Percentiles rank a stretch among this genome's conserved stretches.
phyloP scores from a whole-genome alignment of 1,284 basidiomycete species.

The Apiotrichum sp. region DNA sequence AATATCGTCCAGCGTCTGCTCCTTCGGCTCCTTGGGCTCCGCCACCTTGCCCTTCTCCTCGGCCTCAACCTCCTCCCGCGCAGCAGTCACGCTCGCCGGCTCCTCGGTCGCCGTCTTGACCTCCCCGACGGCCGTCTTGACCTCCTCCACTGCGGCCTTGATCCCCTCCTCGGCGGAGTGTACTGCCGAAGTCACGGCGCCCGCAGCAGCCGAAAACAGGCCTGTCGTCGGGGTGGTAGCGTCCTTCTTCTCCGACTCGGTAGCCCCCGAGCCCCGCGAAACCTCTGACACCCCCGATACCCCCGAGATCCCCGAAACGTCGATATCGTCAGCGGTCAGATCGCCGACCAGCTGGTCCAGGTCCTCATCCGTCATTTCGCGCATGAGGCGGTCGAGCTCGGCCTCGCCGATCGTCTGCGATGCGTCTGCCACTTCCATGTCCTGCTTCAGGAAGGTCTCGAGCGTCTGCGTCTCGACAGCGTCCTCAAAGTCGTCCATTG shows the following conservation, averaged over 20 bases:
- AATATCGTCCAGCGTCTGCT: constrained; percentile 18
- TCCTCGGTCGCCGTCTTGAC: not conserved
- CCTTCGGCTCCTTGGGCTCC: not conserved
- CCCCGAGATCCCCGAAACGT: too few relatives aligned
- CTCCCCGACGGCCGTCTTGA: not conserved
- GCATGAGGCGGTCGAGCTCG: constrained; percentile 42
- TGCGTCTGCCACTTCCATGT: constrained; percentile 25
- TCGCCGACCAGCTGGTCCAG: constrained; percentile 36
- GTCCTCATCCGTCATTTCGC: constrained; percentile 40
- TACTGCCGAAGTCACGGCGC: not conserved
- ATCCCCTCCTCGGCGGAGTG: not conserved
- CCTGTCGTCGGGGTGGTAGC: too few relatives aligned
- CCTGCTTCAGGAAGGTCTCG: constrained; percentile 38
- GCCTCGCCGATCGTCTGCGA: constrained; percentile 33
- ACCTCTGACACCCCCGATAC: not conserved
- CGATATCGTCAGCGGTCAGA: constrained; percentile 20
- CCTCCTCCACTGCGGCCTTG: not conserved
- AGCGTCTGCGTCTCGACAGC: constrained; percentile 39
- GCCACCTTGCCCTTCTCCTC: not conserved
- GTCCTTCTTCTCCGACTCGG: not conserved
- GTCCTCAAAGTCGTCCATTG: constrained; percentile 46
- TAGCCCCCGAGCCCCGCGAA: not conserved
- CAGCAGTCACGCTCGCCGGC: constrained; percentile 1
- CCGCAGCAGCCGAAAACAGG: not conserved
- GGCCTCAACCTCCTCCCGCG: not conserved